Base-by-base conservation (phyloP, 352 stramenopile genomes). In the Thalassiosira delicatula region DNA sequence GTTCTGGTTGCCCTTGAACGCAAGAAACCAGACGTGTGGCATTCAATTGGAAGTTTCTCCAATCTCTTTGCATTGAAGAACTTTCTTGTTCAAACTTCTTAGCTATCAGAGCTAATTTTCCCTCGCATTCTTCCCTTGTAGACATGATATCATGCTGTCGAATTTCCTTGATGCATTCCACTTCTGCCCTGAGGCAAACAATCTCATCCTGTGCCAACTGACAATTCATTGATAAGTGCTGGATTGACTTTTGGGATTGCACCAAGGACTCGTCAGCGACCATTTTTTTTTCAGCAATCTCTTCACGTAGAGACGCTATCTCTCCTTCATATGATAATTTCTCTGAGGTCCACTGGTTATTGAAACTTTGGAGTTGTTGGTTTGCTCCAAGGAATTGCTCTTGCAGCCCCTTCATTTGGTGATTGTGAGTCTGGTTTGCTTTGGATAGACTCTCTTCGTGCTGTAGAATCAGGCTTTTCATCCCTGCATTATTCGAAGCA, bases 141-240 rank as follows among this genome's bases (percentile, higher is more conserved):
- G 11, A 82, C n/a, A 29, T 69, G 30, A 54, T 46, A 53, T 76
- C 33, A 49, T n/a, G 56, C 40, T 78, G 56, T 30, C 61, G 25
- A 30, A 60, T 79, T 65, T 62, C 59, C 30, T 79, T 78, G 12
- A 25, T 44, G 53, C 73, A 81, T 49, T 67, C 21, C n/a, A 83
- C 46, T 70, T 83, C 80, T 46, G 80, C 74, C 44, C 53, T 29
- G 0, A 81, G 46, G 25, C 54, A 77, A 27, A 76, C 51, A 44
- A 79, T 75, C 72, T 77, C 74, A 29, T 83, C 70, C 21, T 76
- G 53, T 27, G 69, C 33, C 32, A 81, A 37, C 17, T 33, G 61
- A 35, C 81, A 63, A 23, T 81, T 74, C 4, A 35, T 14, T 32
- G 65, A 70, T 35, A 84, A 71, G 11, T 27, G 29, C 27, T 46